Percentiles rank a stretch among this genome's conserved stretches.
Conservation (phyloP, 306 rosid genomes). For the Coriaria nepalensis region DNA sequence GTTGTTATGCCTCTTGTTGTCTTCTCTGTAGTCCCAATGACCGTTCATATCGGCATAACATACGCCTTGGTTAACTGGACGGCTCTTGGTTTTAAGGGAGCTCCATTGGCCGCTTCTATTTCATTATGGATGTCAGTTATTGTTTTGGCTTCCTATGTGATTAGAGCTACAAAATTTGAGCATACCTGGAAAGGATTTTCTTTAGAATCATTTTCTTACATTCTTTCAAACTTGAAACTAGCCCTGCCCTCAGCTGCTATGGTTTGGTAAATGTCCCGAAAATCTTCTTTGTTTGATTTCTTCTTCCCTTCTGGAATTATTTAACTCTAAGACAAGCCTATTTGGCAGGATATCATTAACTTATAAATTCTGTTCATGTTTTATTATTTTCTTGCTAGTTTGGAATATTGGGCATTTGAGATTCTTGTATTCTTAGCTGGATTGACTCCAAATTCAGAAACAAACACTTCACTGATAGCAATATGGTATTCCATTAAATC, state of each 20-base stretch:
- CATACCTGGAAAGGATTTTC: slow-evolving; percentile 74
- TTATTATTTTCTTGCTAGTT: slow-evolving; percentile 28
- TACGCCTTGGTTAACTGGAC: slow-evolving; percentile 44
- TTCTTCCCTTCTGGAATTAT: neutral
- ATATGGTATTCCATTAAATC: no score
- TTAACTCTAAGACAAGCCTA: neutral
- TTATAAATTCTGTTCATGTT: neutral
- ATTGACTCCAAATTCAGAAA: slow-evolving; percentile 46
- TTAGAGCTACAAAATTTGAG: slow-evolving; percentile 29
- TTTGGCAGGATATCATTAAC: neutral
- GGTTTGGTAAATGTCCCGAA: slow-evolving; percentile 51
- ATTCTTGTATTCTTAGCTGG: slow-evolving; percentile 72
- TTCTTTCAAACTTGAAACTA: slow-evolving; percentile 40
- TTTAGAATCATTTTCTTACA: slow-evolving; percentile 21
- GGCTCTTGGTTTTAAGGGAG: slow-evolving; percentile 39
- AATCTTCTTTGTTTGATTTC: neutral
- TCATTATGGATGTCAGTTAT: slow-evolving; percentile 49
- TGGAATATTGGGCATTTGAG: slow-evolving; percentile 92
- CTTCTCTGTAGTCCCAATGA: slow-evolving; percentile 33
- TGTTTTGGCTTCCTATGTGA: slow-evolving; percentile 24
- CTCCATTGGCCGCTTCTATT: slow-evolving; percentile 49
- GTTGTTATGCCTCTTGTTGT: slow-evolving; percentile 37
- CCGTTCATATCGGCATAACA: slow-evolving; percentile 33
- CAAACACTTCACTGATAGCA: slow-evolving; percentile 67
- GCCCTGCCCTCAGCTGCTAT: slow-evolving; percentile 65